Evolutionary conservation across 2,329 filamentous ascomycete species (phyloP), one percentile per base, ranked within the genome.

Genomic region (Pezicula rhizophila): DNA sequence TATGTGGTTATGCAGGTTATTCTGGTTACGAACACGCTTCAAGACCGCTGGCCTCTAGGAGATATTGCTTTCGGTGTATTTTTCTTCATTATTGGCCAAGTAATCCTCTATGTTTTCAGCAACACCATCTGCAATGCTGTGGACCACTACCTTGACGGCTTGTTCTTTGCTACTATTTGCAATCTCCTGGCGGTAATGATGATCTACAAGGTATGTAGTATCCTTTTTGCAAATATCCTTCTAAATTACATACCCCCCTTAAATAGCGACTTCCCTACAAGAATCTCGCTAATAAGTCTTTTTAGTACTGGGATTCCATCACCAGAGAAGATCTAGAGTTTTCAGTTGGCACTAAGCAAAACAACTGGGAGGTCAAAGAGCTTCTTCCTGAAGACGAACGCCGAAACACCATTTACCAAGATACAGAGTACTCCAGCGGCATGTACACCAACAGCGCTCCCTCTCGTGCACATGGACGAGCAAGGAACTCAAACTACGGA

Each of bases 291-390:
- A 48, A 59, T 37, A 18, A 39, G 41, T 2, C 4, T 33, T 17
- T 50, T 47, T 59, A 93, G 90, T 99, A 95, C 75, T 99, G 93
- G 93, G 93, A 99, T 66, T 96, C 91, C 14, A 99, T 99, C 68
- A 99, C 93, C 18, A 90, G 88, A 64, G 93, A 99, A 71, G 93
- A 99, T 67, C 84, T 99, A 57, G 93, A 99, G 67, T 99, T 99
- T 70, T 96, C 90, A 2, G 93, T 99, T 44, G 92, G 92, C 56
- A 89, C 89, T 51, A 89, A 92, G 67, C 87, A 89, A 70, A 95
- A 96, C 72, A 96, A 93, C 68, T 99, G 93, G 93, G 93, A 99
- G 66, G 87, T 97, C 65, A 97, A 97, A 73, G 92, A 97, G 54
- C 76, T 93, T 1, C 52, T 62, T 8, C 56, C 59, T n/a, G 64